Percentiles rank a stretch among this genome's conserved stretches.
Conservation (phyloP, 208 protist genomes). For the Vickermania ingenoplastis region DNA sequence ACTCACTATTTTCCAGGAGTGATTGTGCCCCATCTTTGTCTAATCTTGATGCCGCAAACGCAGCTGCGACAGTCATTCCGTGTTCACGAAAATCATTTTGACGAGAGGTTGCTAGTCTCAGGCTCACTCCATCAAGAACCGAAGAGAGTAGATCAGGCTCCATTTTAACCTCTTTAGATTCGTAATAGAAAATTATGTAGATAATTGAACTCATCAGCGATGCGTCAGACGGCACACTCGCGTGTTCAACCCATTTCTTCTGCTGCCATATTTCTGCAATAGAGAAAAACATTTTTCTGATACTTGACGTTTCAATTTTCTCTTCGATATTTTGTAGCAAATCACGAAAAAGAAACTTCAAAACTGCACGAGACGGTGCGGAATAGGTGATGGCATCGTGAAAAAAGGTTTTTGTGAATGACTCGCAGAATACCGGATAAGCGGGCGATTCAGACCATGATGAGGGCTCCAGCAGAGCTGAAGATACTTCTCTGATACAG, state of each 20-base stretch:
- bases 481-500: not conserved
- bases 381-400: not conserved
- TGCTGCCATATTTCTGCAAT: not conserved
- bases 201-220: not conserved
- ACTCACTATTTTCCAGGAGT: constrained; percentile 15
- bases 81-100: constrained; percentile 10
- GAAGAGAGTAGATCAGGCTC: not conserved
- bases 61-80: constrained; percentile 15
- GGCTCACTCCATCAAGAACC: not conserved
- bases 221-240: not conserved
- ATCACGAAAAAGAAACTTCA: not conserved
- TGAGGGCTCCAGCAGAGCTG: not conserved
- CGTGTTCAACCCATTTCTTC: not conserved
- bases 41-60: constrained; percentile 17
- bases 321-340: not conserved
- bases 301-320: not conserved
- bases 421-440: not conserved
- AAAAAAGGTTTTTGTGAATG: not conserved
- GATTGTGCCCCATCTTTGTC: constrained; percentile 7
- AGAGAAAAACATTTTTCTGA: not conserved
- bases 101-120: constrained; percentile 13
- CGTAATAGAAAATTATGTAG: not conserved
- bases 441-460: not conserved
- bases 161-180: not conserved
- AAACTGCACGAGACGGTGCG: not conserved